These are phyloP conservation scores for Wickerhamomyces mucosus DNA, from an alignment of 805 yeast genomes.

Conservation along the genomic window DNA sequence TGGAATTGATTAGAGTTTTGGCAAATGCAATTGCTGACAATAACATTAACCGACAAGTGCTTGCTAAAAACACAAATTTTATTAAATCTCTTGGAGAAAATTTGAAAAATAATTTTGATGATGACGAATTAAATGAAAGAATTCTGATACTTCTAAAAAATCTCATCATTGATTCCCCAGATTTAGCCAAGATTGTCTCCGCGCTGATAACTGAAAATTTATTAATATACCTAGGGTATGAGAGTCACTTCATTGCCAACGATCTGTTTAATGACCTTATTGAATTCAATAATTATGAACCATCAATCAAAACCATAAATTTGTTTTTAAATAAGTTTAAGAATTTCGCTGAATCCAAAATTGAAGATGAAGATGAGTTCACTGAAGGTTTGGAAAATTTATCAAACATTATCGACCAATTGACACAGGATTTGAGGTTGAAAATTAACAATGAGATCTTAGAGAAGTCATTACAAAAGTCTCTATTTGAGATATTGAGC, in stretches of 20 bases:
- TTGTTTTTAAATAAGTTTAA: conserved; percentile 5
- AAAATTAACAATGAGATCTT: conserved; percentile 7
- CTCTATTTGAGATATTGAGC: conserved; percentile 5
- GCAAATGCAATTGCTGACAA: conserved; percentile 21
- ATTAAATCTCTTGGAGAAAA: conserved; percentile 7
- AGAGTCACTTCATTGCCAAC: conserved; percentile 7
- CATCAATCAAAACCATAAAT: conserved; percentile 5
- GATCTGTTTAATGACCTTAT: conserved; percentile 12
- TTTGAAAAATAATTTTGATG: conserved; percentile 12
- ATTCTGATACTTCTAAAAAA: conserved; percentile 12
- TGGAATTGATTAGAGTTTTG: conserved; percentile 16
- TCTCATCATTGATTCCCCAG: conserved; percentile 12
- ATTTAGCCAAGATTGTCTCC: conserved; percentile 7
- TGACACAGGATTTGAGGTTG: conserved; percentile 11
- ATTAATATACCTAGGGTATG: conserved; percentile 8
- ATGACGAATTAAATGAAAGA: conserved; percentile 14
- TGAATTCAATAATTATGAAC: conserved; percentile 3
- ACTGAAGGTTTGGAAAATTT: conserved; percentile 11
- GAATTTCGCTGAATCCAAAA: background rate
- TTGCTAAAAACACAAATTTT: conserved; percentile 2
- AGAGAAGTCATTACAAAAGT: conserved; percentile 7
- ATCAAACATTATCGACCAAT: conserved; percentile 11
- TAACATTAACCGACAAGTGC: conserved; percentile 13
- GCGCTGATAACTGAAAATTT: conserved; percentile 6
- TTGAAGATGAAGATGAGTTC: conserved; percentile 17